Evolutionary conservation across 1,284 basidiomycete species (phyloP).

Genomic region (Cutaneotrichosporon mucoides): DNA sequence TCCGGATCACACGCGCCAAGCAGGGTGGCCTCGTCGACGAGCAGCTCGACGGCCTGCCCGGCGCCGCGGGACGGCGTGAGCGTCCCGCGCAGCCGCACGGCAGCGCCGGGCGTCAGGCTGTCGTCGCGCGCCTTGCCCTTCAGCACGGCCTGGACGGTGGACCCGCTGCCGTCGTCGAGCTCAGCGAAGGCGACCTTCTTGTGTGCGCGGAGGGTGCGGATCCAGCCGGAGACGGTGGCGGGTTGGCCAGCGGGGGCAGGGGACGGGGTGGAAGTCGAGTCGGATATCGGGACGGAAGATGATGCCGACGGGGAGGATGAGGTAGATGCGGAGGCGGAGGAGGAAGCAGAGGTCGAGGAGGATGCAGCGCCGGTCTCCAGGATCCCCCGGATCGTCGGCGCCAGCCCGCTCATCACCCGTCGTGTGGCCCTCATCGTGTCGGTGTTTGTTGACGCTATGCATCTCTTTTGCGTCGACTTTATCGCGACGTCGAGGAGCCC

Average conservation of each 20-base stretch:
- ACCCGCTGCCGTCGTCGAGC: conserved; percentile 72
- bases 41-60: conserved; percentile 69
- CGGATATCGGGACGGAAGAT: too few relatives aligned
- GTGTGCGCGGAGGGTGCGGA: conserved; percentile 75
- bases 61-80: conserved; percentile 63
- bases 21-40: conserved; percentile 61
- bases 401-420: not conserved
- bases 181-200: conserved; percentile 81
- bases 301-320: not conserved
- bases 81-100: conserved; percentile 63
- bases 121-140: conserved; percentile 45
- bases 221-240: conserved; percentile 61
- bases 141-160: conserved; percentile 74
- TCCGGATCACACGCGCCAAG: conserved; percentile 72
- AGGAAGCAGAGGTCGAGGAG: too few relatives aligned
- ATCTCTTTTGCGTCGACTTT: not conserved
- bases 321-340: not conserved
- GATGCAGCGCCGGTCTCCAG: not conserved
- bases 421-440: not conserved
- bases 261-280: not conserved
- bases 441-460: not conserved
- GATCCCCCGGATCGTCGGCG: conserved; percentile 7
- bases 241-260: not conserved
- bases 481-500: too few relatives aligned
- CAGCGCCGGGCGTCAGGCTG: conserved; percentile 63